A percentile compares a stretch with the other conserved stretches of the same genome.
Evolutionary conservation across 495 filamentous ascomycete genomes (phyloP).

Genomic region (Endocarpon pusillum): DNA sequence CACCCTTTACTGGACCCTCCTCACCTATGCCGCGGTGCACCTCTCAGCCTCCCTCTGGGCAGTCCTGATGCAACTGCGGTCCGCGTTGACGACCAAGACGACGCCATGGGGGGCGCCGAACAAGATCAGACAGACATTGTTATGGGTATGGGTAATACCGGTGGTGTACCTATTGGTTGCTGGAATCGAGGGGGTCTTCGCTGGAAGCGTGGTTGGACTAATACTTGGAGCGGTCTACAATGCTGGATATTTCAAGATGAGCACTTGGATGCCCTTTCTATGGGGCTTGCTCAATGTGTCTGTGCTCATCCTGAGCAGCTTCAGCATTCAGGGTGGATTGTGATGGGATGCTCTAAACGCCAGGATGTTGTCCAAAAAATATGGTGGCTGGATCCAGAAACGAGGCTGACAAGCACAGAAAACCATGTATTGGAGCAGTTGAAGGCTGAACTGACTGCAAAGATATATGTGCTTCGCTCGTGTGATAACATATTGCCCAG

Average conservation of each 20-base stretch:
- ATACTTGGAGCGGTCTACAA: conserved; percentile 78
- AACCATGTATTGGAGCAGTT: too few species aligned
- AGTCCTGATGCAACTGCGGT: conserved; percentile 44
- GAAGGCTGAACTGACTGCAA: too few species aligned
- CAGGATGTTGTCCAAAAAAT: too few species aligned
- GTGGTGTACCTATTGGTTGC: conserved; percentile 57
- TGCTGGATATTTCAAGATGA: conserved; percentile 81
- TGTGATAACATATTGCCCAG: too few species aligned
- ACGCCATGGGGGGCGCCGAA: conserved; percentile 26
- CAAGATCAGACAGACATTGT: conserved; percentile 11
- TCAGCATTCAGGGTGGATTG: conserved; percentile 86
- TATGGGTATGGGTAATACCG: conserved; percentile 54
- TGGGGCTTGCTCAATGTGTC: conserved; percentile 87
- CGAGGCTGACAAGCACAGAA: too few species aligned
- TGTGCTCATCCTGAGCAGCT: conserved; percentile 81
- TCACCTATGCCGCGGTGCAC: conserved; percentile 29
- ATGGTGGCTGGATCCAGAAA: too few species aligned
- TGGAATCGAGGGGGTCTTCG: conserved; percentile 64
- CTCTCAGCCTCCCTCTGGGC: conserved; percentile 49
- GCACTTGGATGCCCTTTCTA: conserved; percentile 89
- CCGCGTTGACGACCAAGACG: conserved; percentile 1
- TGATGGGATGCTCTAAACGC: too few species aligned
- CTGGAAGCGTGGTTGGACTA: conserved; percentile 76
- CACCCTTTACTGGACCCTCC: conserved; percentile 71
- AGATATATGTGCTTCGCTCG: too few species aligned